Evolutionary conservation across 2,329 filamentous ascomycete species (phyloP).

Genomic region (Alternaria dauci): DNA sequence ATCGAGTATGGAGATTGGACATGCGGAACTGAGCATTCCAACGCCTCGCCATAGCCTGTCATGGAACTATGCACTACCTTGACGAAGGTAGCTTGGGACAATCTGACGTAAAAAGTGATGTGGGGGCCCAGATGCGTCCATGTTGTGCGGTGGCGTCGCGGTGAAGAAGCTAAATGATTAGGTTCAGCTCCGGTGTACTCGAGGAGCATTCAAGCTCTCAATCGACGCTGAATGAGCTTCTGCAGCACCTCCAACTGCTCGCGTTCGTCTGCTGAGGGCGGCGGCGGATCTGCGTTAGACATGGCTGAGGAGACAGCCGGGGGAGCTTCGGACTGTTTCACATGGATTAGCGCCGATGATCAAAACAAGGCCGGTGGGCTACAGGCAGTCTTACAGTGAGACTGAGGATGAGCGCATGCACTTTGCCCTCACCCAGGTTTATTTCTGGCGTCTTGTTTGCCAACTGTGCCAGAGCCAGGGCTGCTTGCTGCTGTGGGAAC

Average conservation of each 20-base stretch:
- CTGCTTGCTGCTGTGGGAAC: constrained; percentile 71
- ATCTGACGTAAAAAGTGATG: constrained; percentile 14
- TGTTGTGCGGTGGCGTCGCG: constrained; percentile 28
- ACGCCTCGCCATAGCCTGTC: constrained; percentile 13
- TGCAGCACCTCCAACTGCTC: constrained; percentile 43
- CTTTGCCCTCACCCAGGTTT: constrained; percentile 56
- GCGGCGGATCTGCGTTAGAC: constrained; percentile 36
- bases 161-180: constrained; percentile 27
- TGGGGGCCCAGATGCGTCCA: constrained; percentile 31
- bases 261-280: constrained; percentile 37
- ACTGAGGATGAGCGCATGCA: constrained; percentile 63
- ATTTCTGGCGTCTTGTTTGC: constrained; percentile 61
- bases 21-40: constrained; percentile 12
- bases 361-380: constrained; percentile 38
- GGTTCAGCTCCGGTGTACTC: constrained; percentile 22
- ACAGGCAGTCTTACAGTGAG: constrained; percentile 66
- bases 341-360: constrained; percentile 46
- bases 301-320: constrained; percentile 45
- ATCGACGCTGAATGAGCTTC: constrained; percentile 44
- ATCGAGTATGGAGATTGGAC: constrained; percentile 18
- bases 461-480: constrained; percentile 69
- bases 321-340: constrained; percentile 53
- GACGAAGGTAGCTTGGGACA: constrained; percentile 3
- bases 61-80: constrained; percentile 1
- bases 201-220: constrained; percentile 33